Conservation (phyloP, 2,329 filamentous ascomycete genomes). For the Aschersonia sp. region DNA sequence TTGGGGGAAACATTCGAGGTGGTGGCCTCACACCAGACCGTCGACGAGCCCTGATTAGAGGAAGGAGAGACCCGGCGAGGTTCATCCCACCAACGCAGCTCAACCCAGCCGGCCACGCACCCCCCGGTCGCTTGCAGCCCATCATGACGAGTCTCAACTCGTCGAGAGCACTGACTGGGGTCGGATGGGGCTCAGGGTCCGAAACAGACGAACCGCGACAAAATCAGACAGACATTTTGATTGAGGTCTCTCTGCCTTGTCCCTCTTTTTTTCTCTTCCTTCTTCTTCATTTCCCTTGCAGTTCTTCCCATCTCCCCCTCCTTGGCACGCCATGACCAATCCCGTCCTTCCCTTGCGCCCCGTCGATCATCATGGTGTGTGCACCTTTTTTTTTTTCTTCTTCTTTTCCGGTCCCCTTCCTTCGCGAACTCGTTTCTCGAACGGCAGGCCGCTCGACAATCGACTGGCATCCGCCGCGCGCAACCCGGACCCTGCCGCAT, state of each 20-base stretch:
- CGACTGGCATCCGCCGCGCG: too few relatives aligned
- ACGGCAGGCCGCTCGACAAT: too few relatives aligned
- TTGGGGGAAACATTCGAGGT: too few relatives aligned
- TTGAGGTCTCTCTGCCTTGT: neutral
- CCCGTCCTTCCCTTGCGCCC: neutral
- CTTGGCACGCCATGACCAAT: neutral
- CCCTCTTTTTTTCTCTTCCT: neutral
- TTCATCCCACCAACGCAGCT: neutral
- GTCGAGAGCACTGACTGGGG: neutral
- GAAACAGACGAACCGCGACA: neutral
- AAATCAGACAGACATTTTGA: neutral
- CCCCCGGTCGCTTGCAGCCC: too few relatives aligned
- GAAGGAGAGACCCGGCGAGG: neutral
- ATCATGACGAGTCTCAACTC: neutral
- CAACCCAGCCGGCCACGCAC: neutral
- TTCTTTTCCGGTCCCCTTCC: neutral
- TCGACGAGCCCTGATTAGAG: neutral
- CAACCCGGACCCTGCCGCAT: too few relatives aligned
- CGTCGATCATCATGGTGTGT: neutral
- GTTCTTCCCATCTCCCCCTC: neutral
- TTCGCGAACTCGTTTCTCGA: neutral
- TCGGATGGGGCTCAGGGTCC: neutral
- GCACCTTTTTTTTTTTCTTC: neutral
- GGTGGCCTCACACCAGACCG: too few relatives aligned
- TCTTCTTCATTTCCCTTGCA: neutral